Conservation (phyloP, 495 filamentous ascomycete genomes). For the Podospora sp. region DNA sequence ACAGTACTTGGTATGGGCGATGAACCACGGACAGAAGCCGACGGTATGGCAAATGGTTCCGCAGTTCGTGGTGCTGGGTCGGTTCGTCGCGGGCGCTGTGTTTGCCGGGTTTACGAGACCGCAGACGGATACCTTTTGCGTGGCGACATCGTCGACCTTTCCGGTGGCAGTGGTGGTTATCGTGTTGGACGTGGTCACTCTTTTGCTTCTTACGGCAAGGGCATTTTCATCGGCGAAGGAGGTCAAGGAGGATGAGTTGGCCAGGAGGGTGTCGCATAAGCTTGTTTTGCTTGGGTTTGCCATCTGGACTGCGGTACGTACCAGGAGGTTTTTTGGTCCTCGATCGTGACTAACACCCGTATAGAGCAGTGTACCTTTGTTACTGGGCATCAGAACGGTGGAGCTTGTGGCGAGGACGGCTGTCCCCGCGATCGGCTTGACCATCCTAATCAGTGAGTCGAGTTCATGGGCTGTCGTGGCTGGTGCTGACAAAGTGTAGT, state of each 20-base stretch:
- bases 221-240: constrained; percentile 37
- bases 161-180: constrained; percentile 49
- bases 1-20: constrained; percentile 56
- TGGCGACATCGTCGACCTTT: constrained; percentile 47
- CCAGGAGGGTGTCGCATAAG: constrained; percentile 41
- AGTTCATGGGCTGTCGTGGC: not conserved
- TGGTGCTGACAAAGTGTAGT: constrained; percentile 18
- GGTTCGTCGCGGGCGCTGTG: constrained; percentile 51
- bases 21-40: constrained; percentile 38
- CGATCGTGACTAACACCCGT: constrained; percentile 26
- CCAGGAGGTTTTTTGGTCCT: not conserved
- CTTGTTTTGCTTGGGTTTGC: constrained; percentile 46
- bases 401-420: constrained; percentile 49
- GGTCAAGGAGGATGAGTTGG: constrained; percentile 24
- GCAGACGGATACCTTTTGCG: constrained; percentile 53
- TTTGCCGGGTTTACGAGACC: constrained; percentile 54
- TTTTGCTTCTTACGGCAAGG: constrained; percentile 41
- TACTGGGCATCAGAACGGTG: constrained; percentile 47
- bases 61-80: constrained; percentile 47
- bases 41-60: constrained; percentile 38
- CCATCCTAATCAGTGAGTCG: constrained; percentile 51
- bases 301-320: constrained; percentile 53
- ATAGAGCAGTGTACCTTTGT: constrained; percentile 52
- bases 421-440: constrained; percentile 52
- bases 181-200: constrained; percentile 49